Conservation (phyloP, 176 grass and related monocot species). For the Ensete glaucum region DNA sequence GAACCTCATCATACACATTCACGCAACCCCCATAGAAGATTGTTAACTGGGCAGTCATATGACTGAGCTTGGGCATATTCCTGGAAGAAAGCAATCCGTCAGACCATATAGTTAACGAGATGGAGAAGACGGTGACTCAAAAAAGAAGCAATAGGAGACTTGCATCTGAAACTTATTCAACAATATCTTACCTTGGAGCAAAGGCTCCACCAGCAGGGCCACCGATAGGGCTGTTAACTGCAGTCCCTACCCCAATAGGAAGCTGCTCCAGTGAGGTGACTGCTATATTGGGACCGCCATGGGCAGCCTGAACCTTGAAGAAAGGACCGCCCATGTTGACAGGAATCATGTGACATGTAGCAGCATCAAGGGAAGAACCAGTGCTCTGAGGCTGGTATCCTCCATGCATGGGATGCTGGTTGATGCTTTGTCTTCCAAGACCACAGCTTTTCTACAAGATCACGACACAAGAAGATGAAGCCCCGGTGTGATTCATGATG, state of each 20-base stretch:
- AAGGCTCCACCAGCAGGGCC: conserved; percentile 35
- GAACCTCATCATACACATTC: conserved; percentile 68
- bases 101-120: conserved; percentile 10
- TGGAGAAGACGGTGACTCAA: not conserved
- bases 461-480: not conserved
- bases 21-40: conserved; percentile 80
- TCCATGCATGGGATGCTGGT: conserved; percentile 22
- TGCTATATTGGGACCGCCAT: conserved; percentile 25
- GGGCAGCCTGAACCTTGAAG: conserved; percentile 55
- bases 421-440: conserved; percentile 19
- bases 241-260: conserved; percentile 20
- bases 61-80: conserved; percentile 29
- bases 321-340: conserved; percentile 33
- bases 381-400: conserved; percentile 17
- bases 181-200: conserved; percentile 40
- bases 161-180: not conserved
- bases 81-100: conserved; percentile 38
- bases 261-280: conserved; percentile 32
- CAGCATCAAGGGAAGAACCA: conserved; percentile 12
- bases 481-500: not conserved
- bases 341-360: conserved; percentile 22
- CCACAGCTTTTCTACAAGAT: conserved; percentile 31
- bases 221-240: conserved; percentile 15
- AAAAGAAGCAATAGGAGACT: not conserved
- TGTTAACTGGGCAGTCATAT: conserved; percentile 40